Evolutionary conservation across 768 basidiomycete genomes (phyloP).

Genomic region (Phlebiopsis gigantea): DNA sequence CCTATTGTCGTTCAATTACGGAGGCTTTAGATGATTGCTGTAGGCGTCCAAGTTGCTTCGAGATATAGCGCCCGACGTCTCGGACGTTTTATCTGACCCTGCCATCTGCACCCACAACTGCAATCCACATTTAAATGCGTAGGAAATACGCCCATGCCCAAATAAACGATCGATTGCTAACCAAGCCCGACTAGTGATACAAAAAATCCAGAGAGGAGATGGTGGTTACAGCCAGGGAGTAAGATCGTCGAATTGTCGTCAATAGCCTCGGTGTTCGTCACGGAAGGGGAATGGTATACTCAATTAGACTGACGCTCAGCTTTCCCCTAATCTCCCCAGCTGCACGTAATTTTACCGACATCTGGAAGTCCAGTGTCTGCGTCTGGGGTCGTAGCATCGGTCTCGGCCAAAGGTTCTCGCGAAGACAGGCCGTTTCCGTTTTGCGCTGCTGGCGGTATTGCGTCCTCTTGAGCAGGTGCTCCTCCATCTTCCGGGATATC

Average conservation of each 20-base stretch:
- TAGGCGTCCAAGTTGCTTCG: not conserved
- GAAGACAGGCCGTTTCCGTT: not conserved
- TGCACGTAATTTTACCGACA: constrained; percentile 28
- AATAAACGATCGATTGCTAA: not conserved
- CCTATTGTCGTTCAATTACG: no score
- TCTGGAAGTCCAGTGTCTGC: constrained; percentile 23
- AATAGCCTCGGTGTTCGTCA: not conserved
- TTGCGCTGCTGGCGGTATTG: not conserved
- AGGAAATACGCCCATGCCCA: not conserved
- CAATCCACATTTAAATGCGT: not conserved
- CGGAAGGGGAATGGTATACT: not conserved
- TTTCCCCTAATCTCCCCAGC: constrained; percentile 26
- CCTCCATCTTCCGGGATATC: constrained; percentile 3
- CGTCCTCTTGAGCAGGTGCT: not conserved
- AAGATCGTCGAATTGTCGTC: constrained; percentile 2
- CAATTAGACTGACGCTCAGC: not conserved
- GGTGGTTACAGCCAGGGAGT: not conserved
- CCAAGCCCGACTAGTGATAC: constrained; percentile 1
- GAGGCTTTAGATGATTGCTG: not conserved
- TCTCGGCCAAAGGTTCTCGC: not conserved
- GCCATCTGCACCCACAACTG: not conserved
- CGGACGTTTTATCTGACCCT: not conserved
- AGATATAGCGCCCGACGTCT: not conserved
- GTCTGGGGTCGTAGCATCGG: not conserved
- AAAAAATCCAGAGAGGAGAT: constrained; percentile 6